Evolutionary conservation across 2,329 filamentous ascomycete species (phyloP).

Genomic region (Talaromyces rugulosus): DNA sequence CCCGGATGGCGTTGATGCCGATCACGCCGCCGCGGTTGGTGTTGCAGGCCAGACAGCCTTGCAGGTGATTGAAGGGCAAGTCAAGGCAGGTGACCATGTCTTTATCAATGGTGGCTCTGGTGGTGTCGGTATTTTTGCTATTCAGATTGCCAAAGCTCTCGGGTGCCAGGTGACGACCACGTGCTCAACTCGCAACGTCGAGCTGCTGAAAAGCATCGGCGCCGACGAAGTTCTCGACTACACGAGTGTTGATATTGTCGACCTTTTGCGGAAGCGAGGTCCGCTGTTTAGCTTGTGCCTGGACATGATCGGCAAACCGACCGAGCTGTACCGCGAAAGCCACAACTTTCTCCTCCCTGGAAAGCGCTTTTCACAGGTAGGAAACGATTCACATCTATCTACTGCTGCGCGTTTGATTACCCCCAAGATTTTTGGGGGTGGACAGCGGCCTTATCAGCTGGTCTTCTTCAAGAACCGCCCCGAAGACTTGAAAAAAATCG

Average conservation of each 20-base stretch:
- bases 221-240: constrained; percentile 64
- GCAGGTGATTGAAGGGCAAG: constrained; percentile 45
- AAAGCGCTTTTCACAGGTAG: constrained; percentile 53
- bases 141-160: constrained; percentile 60
- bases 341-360: constrained; percentile 48
- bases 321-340: constrained; percentile 50
- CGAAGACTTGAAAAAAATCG: constrained; percentile 49
- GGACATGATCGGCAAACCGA: constrained; percentile 54
- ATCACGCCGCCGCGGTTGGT: constrained; percentile 42
- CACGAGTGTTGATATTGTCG: constrained; percentile 45
- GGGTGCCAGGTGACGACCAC: constrained; percentile 57
- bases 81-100: constrained; percentile 51
- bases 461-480: constrained; percentile 33
- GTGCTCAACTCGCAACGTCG: constrained; percentile 56
- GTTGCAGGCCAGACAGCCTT: constrained; percentile 48
- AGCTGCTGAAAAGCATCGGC: constrained; percentile 55
- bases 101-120: constrained; percentile 64
- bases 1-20: constrained; percentile 41
- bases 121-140: constrained; percentile 56
- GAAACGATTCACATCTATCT: constrained; percentile 31
- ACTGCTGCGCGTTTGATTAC: constrained; percentile 36
- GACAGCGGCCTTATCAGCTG: constrained; percentile 35
- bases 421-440: constrained; percentile 50
- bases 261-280: constrained; percentile 45
- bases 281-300: constrained; percentile 51